Conservation (phyloP, 352 stramenopile genomes). For the Thalassiosira mediterranea region DNA sequence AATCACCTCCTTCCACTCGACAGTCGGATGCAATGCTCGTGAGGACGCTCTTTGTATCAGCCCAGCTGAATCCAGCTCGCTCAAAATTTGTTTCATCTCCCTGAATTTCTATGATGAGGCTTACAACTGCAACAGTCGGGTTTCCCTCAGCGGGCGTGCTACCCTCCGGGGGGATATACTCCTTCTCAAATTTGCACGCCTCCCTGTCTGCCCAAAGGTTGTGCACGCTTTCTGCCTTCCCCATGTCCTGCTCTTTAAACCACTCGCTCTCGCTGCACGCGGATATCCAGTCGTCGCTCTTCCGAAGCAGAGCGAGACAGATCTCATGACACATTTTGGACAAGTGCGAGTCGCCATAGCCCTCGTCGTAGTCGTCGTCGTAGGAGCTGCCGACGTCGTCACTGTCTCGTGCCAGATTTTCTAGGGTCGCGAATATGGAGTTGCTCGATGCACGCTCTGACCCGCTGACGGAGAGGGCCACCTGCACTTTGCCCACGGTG, state of each 20-base stretch:
- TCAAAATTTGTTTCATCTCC: slow-evolving; percentile 81
- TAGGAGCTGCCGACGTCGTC: slow-evolving; percentile 22
- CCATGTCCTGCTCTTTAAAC: slow-evolving; percentile 66
- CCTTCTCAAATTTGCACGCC: slow-evolving; percentile 79
- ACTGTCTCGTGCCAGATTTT: slow-evolving; percentile 35
- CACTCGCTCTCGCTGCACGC: slow-evolving; percentile 66
- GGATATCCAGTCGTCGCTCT: slow-evolving; percentile 69
- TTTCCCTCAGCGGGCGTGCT: slow-evolving; percentile 32
- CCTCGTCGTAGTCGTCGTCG: slow-evolving; percentile 50
- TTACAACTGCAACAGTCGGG: slow-evolving; percentile 70
- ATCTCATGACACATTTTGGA: slow-evolving; percentile 62
- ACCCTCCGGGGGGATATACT: slow-evolving; percentile 61
- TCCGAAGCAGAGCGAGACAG: slow-evolving; percentile 67
- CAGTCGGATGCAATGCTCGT: slow-evolving; percentile 72
- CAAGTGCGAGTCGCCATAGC: slow-evolving; percentile 53
- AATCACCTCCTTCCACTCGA: slow-evolving; percentile 73
- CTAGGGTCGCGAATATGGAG: slow-evolving; percentile 65
- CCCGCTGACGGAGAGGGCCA: slow-evolving; percentile 55
- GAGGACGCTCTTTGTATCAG: slow-evolving; percentile 71
- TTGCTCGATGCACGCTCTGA: slow-evolving; percentile 39
- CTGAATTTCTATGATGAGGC: slow-evolving; percentile 78
- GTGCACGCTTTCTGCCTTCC: slow-evolving; percentile 68
- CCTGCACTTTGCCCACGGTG: slow-evolving; percentile 79
- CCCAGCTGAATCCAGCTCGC: slow-evolving; percentile 67
- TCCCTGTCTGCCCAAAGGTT: slow-evolving; percentile 72